A percentile compares a stretch with the other conserved stretches of the same genome.
These are phyloP conservation scores for Zymoseptoria crescenta DNA, from an alignment of 2,329 filamentous ascomycete genomes.

Conservation along the genomic window DNA sequence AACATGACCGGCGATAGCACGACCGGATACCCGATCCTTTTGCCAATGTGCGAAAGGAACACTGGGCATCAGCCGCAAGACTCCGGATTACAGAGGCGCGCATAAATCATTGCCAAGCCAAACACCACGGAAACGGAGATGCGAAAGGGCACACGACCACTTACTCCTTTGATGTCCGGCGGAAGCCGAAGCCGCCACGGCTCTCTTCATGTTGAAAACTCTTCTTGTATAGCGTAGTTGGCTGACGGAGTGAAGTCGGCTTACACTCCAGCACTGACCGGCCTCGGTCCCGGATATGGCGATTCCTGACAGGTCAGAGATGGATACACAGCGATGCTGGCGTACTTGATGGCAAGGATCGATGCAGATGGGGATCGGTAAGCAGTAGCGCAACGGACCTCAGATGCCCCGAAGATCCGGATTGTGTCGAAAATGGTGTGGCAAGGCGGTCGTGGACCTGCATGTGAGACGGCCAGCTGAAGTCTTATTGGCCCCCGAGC, in stretches of 20 bases:
- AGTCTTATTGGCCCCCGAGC: neutral
- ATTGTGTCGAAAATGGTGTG: neutral
- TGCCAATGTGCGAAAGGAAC: neutral
- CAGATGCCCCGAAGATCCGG: neutral
- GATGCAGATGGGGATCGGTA: neutral
- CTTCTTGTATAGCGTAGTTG: neutral
- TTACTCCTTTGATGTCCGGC: constrained; percentile 1
- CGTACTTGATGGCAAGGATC: neutral
- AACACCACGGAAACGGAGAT: constrained; percentile 3
- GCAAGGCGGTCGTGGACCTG: neutral
- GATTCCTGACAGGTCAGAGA: neutral
- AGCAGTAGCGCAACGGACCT: neutral
- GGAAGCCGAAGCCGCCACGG: neutral
- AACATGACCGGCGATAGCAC: neutral
- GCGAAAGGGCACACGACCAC: constrained; percentile 9
- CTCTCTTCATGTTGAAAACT: neutral
- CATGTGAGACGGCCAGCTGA: neutral
- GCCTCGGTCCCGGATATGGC: neutral
- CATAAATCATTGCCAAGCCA: constrained; percentile 5
- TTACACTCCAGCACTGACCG: neutral
- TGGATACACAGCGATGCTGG: neutral
- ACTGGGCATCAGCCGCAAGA: constrained; percentile 3
- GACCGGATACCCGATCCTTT: neutral
- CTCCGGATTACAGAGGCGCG: constrained; percentile 5
- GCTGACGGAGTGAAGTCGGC: neutral